phyloP scores from a whole-genome alignment of 495 filamentous ascomycete species.

The Corynascus novoguineensis region DNA sequence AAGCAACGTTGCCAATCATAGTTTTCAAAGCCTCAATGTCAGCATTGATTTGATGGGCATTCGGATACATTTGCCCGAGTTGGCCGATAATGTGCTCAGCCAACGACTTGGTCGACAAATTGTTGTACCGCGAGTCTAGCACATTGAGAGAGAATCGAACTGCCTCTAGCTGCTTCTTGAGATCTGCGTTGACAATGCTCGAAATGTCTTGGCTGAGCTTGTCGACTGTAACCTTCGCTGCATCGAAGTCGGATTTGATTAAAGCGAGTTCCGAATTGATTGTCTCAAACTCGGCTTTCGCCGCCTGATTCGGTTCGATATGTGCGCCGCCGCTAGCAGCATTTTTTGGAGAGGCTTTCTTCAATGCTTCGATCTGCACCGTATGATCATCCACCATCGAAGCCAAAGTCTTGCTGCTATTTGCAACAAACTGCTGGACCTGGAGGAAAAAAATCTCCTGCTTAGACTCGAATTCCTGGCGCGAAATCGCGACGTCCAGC shows the following conservation, averaged over 20 bases:
- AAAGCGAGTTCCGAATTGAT: neutral
- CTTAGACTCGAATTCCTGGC: neutral
- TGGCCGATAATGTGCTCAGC: conserved; percentile 25
- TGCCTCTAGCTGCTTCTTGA: conserved; percentile 1
- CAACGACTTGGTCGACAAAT: conserved; percentile 25
- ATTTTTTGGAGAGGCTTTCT: neutral
- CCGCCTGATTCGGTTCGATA: neutral
- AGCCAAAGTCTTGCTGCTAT: neutral
- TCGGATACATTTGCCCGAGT: conserved; percentile 22
- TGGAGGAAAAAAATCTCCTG: neutral
- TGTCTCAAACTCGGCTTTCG: neutral
- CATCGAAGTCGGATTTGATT: conserved; percentile 2
- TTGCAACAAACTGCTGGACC: neutral
- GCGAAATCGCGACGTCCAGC: neutral
- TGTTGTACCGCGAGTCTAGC: conserved; percentile 25
- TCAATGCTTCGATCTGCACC: neutral
- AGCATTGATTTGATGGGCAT: neutral
- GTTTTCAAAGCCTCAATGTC: conserved; percentile 10
- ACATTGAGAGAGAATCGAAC: conserved; percentile 5
- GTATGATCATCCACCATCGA: neutral
- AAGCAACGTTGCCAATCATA: neutral
- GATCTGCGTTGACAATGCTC: neutral
- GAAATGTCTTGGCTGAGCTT: neutral
- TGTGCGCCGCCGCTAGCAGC: neutral
- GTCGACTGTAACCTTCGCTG: neutral